Base-by-base conservation (phyloP, 2,329 filamentous ascomycete species). In the Penicillium freii region DNA sequence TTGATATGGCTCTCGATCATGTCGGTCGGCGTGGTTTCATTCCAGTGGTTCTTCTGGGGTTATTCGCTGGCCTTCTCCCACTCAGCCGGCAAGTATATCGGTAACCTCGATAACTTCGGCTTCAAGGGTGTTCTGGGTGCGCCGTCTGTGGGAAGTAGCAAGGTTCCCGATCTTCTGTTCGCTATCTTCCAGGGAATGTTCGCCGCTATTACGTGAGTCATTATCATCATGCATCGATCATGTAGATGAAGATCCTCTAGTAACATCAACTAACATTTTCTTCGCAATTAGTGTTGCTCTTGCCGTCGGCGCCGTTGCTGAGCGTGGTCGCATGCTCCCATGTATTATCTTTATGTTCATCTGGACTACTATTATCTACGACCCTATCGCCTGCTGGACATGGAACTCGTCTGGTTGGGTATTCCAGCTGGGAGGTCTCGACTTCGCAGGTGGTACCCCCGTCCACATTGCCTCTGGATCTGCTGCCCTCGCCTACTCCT, bases 21-120 rank as follows among this genome's bases (percentile, higher is more conserved):
- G 79, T 87, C 90, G 17, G 84, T 88, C 4, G 89, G 85, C 11
- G 85, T 95, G 63, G 85, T 92, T 59, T 87, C 86, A 49, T 95
- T 96, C 77, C 91, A 96, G 72, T 96, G 92, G 91, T 96, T 95
- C 80, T 93, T 96, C 80, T 96, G 91, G 91, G 91, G 91, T 47
- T 96, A 91, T 73, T 92, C 89, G 5, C 77, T 94, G 11, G 85
- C 89, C 47, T 94, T 92, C 73, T 94, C 90, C 17, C 90, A 93
- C 75, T 81, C 83, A 2, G 88, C 89, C 27, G 87, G 87, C 46
- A 83, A 80, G 42, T 96, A 85, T 73, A 90, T 96, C 61, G 91
- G 91, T 57, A 82, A 92, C 67, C 79, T 96, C 27, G 77, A 84
- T 63, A 93, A 96, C 78, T 86, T 96, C 70, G 91, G 88, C 43